A percentile compares a stretch with the other conserved stretches of the same genome.
Conservation (phyloP, 768 basidiomycete species). For the Trametes meyenii region DNA sequence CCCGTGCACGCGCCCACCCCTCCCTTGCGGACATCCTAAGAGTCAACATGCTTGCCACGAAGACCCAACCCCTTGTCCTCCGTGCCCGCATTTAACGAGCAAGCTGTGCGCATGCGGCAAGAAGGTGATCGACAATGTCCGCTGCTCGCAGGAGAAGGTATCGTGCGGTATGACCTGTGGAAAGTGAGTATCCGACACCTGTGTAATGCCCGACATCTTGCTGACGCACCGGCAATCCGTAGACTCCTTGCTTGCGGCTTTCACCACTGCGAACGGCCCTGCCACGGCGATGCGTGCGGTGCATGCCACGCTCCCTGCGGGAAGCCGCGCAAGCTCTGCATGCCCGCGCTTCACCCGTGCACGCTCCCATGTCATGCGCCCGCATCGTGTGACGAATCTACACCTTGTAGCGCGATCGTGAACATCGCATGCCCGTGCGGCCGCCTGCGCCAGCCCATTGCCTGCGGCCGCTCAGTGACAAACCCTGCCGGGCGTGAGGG, state of each 20-base stretch:
- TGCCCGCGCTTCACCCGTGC: slow-evolving; percentile 76
- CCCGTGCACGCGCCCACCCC: slow-evolving; percentile 74
- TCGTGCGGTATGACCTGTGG: slow-evolving; percentile 85
- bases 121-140: slow-evolving; percentile 73
- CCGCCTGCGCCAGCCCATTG: slow-evolving; percentile 69
- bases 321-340: slow-evolving; percentile 82
- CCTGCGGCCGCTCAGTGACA: slow-evolving; percentile 64
- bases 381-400: slow-evolving; percentile 75
- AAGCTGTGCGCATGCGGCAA: slow-evolving; percentile 92
- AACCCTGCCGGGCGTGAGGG: slow-evolving; percentile 48
- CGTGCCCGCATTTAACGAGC: slow-evolving; percentile 79
- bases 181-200: slow-evolving; percentile 47
- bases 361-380: slow-evolving; percentile 87
- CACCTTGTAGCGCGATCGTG: slow-evolving; percentile 72
- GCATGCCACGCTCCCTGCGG: slow-evolving; percentile 77
- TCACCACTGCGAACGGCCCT: slow-evolving; percentile 82
- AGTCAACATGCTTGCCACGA: slow-evolving; percentile 85
- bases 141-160: slow-evolving; percentile 86
- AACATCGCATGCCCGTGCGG: slow-evolving; percentile 83
- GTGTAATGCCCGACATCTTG: no score
- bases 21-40: slow-evolving; percentile 81
- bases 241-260: slow-evolving; percentile 83
- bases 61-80: slow-evolving; percentile 70
- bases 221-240: slow-evolving; percentile 6
- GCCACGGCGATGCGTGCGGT: slow-evolving; percentile 85